phyloP scores from a whole-genome alignment of 768 basidiomycete genomes.

The Mycena belliarum region DNA sequence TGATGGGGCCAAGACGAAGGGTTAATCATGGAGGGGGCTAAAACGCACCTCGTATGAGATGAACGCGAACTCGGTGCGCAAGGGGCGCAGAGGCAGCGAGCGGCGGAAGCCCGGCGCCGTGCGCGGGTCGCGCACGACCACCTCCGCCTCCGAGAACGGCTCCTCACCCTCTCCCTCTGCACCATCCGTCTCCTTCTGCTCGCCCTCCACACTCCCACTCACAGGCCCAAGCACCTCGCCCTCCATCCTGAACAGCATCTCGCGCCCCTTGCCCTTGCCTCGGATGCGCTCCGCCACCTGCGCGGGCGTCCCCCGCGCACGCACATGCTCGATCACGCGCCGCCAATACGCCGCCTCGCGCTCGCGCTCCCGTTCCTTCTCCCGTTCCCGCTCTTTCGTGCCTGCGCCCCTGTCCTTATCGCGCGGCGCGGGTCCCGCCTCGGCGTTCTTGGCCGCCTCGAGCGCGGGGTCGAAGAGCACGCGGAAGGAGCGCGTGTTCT shows the following conservation, averaged over 20 bases:
- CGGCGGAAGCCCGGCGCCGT: constrained; percentile 23
- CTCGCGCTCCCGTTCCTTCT: constrained; percentile 1
- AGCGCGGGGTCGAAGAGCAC: constrained; percentile 62
- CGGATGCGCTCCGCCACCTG: constrained; percentile 48
- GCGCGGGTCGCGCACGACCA: constrained; percentile 26
- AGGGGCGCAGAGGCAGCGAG: constrained; percentile 28
- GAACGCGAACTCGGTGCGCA: constrained; percentile 26
- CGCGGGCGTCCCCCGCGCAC: constrained; percentile 30
- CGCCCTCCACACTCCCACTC: constrained; percentile 18
- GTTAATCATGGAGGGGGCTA: neutral
- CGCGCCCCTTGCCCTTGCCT: constrained; percentile 67
- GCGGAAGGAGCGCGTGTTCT: constrained; percentile 48
- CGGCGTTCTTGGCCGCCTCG: constrained; percentile 36
- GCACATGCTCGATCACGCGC: constrained; percentile 40
- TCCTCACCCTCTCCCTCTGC: constrained; percentile 45
- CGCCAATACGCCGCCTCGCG: constrained; percentile 33
- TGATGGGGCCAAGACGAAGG: neutral
- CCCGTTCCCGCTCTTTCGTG: neutral
- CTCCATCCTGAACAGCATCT: constrained; percentile 51
- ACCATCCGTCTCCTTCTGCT: constrained; percentile 24
- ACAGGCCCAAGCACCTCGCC: constrained; percentile 53
- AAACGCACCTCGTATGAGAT: constrained; percentile 19
- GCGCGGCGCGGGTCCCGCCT: neutral
- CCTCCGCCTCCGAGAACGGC: constrained; percentile 34
- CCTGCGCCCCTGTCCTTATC: neutral